Evolutionary conservation across 257 asterid species (phyloP).

Genomic region (Jaltomata sinuosa): DNA sequence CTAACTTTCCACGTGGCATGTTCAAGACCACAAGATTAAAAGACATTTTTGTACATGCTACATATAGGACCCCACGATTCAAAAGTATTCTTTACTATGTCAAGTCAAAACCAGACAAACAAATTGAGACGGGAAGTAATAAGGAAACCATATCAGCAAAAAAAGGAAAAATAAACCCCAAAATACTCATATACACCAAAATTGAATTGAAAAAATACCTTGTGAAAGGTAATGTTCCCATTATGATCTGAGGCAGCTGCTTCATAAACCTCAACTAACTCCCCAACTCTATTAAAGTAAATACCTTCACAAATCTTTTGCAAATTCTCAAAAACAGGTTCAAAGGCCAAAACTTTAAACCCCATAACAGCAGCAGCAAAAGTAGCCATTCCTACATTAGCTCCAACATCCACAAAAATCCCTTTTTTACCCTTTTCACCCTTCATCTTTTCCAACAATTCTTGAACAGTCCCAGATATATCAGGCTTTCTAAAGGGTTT

Average conservation of each 20-base stretch:
- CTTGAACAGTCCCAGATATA: constrained; percentile 32
- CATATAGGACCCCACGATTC: too few species aligned
- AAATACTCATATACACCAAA: not conserved
- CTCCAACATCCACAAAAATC: constrained; percentile 29
- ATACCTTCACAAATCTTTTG: constrained; percentile 94
- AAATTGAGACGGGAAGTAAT: too few species aligned
- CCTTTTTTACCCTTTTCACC: constrained; percentile 24
- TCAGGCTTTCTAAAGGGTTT: constrained; percentile 85
- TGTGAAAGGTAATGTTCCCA: constrained; percentile 84
- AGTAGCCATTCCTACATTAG: constrained; percentile 95
- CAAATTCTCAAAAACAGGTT: constrained; percentile 95
- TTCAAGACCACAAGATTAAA: too few species aligned
- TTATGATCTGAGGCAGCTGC: constrained; percentile 77
- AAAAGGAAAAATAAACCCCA: not conserved
- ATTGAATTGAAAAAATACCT: constrained; percentile 30
- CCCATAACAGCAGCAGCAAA: constrained; percentile 99
- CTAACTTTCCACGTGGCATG: too few species aligned
- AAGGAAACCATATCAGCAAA: not conserved
- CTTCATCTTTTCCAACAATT: not conserved
- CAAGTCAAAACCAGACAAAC: too few species aligned
- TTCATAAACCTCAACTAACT: constrained; percentile 62
- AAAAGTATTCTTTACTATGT: too few species aligned
- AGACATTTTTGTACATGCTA: too few species aligned
- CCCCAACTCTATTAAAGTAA: constrained; percentile 73
- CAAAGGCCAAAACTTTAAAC: constrained; percentile 81